phyloP scores from a whole-genome alignment of 306 rosid genomes.

The Lotus japonicus region DNA sequence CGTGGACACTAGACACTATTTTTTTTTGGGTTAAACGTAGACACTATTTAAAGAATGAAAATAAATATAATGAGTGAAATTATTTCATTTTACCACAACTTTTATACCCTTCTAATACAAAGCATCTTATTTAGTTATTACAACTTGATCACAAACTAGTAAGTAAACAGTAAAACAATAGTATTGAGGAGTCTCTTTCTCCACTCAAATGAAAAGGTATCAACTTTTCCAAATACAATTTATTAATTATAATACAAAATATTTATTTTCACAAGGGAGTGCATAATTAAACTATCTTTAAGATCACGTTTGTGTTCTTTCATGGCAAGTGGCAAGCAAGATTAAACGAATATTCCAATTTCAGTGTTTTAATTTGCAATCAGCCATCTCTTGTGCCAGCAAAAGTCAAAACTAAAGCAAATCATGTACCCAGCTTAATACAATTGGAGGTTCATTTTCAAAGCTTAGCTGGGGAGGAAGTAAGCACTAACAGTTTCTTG shows the following conservation, averaged over 20 bases:
- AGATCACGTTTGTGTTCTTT: background rate
- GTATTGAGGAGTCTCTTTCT: background rate
- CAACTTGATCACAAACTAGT: background rate
- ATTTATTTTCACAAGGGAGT: background rate
- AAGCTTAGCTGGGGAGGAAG: background rate
- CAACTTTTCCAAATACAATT: too few relatives aligned
- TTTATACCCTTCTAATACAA: background rate
- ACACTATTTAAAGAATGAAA: background rate
- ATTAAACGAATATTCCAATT: background rate
- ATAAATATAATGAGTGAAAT: background rate
- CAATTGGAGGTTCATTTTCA: background rate
- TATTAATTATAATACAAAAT: too few relatives aligned
- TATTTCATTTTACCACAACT: background rate
- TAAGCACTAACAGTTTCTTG: slow-evolving; percentile 3
- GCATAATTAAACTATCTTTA: background rate
- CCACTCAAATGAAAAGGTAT: background rate
- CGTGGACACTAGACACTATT: background rate
- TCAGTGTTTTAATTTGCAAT: background rate
- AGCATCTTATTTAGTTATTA: background rate
- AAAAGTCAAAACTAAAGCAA: background rate
- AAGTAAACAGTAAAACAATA: background rate
- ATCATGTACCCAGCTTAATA: background rate
- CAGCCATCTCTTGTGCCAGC: background rate
- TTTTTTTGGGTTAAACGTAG: too few relatives aligned
- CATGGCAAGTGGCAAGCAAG: background rate